Conservation (phyloP, 2,329 filamentous ascomycete genomes). For the Chrysoporthe deuterocubensis region DNA sequence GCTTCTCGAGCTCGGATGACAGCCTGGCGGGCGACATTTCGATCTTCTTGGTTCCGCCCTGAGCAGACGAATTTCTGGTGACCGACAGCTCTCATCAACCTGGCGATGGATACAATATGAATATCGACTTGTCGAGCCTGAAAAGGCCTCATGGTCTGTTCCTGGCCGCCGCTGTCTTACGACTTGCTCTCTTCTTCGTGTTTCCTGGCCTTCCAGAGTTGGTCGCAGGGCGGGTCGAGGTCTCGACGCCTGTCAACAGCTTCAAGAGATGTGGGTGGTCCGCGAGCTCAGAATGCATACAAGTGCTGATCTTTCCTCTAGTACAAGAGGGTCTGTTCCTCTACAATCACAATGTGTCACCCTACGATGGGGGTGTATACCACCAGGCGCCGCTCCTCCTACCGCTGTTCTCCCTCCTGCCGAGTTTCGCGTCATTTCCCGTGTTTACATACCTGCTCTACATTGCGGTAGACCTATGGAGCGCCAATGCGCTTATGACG, state of each 20-base stretch:
- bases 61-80: neutral
- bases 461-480: slow-evolving; percentile 77
- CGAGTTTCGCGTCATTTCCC: slow-evolving; percentile 67
- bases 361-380: slow-evolving; percentile 90
- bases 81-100: slow-evolving; percentile 18
- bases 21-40: slow-evolving; percentile 18
- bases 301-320: slow-evolving; percentile 40
- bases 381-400: slow-evolving; percentile 86
- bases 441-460: slow-evolving; percentile 82
- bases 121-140: slow-evolving; percentile 43
- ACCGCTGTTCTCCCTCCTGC: slow-evolving; percentile 87
- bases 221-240: slow-evolving; percentile 88
- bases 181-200: slow-evolving; percentile 76
- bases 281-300: neutral
- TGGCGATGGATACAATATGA: slow-evolving; percentile 37
- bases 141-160: slow-evolving; percentile 68
- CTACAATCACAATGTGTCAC: slow-evolving; percentile 94
- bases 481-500: slow-evolving; percentile 75
- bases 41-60: neutral
- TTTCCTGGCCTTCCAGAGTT: slow-evolving; percentile 86
- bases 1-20: slow-evolving; percentile 14
- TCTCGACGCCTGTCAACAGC: slow-evolving; percentile 95
- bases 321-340: slow-evolving; percentile 97
- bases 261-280: slow-evolving; percentile 84
- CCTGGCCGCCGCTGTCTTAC: slow-evolving; percentile 73